Evolutionary conservation across 2,329 filamentous ascomycete genomes (phyloP).

Genomic region (Arthrobotrys megalospora): DNA sequence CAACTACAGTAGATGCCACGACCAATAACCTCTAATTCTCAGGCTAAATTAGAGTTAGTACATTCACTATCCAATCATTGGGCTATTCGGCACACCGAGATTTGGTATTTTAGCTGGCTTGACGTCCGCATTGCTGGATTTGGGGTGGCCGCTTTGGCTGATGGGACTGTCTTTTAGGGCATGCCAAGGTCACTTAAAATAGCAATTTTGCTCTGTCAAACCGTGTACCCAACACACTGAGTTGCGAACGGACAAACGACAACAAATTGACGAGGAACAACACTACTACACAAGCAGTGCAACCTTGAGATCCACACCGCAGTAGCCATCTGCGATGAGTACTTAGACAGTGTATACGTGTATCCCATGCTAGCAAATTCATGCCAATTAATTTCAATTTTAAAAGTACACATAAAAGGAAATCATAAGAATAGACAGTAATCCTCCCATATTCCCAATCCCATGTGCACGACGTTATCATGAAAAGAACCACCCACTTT

Average conservation of each 20-base stretch:
- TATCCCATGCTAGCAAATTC: neutral
- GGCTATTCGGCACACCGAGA: slow-evolving; percentile 21
- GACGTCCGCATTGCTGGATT: slow-evolving; percentile 6
- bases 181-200: slow-evolving; percentile 29
- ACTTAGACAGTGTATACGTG: neutral
- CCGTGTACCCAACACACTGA: slow-evolving; percentile 16
- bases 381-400: neutral
- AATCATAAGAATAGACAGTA: neutral
- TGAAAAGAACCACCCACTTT: neutral
- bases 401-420: neutral
- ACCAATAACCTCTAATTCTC: slow-evolving; percentile 10
- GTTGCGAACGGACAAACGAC: slow-evolving; percentile 8
- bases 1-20: slow-evolving; percentile 5
- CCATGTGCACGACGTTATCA: neutral
- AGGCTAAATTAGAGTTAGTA: slow-evolving; percentile 13
- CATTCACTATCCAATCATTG: slow-evolving; percentile 8
- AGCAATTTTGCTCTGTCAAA: slow-evolving; percentile 27
- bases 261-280: slow-evolving; percentile 5
- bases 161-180: slow-evolving; percentile 61
- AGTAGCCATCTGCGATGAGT: neutral
- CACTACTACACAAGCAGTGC: neutral
- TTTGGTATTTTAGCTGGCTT: slow-evolving; percentile 22
- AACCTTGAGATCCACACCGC: no score
- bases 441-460: slow-evolving; percentile 5
- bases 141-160: slow-evolving; percentile 9